phyloP scores from a whole-genome alignment of 179 eudicot genomes.

The Actinidia arguta region DNA sequence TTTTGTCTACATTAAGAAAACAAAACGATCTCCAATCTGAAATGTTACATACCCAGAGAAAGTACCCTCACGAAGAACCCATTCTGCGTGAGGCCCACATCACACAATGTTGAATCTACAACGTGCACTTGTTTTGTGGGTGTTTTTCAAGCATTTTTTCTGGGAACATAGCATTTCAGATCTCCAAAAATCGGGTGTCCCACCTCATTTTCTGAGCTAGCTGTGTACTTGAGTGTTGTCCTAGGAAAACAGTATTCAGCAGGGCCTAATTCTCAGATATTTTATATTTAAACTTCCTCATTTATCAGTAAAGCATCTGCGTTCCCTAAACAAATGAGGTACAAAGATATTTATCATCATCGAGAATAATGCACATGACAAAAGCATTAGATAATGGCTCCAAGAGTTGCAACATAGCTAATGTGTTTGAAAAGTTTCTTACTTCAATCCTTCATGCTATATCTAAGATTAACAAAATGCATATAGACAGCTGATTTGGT shows the following conservation, averaged over 20 bases:
- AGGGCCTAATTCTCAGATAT: no score
- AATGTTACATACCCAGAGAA: no score
- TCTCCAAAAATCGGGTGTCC: conserved; percentile 4
- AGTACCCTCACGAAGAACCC: no score
- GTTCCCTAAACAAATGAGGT: background rate
- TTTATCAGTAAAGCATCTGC: background rate
- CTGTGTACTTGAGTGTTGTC: background rate
- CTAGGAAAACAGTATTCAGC: background rate
- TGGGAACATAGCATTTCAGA: no score
- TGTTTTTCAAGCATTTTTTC: no score
- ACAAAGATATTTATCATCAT: background rate
- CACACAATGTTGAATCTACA: no score
- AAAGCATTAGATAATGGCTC: background rate
- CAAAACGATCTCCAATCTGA: background rate
- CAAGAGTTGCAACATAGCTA: background rate
- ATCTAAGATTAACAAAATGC: background rate
- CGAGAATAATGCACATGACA: background rate
- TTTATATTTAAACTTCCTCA: background rate
- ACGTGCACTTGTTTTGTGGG: no score
- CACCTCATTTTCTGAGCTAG: background rate
- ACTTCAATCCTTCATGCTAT: background rate
- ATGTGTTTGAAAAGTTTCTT: background rate
- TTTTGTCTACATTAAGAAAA: background rate
- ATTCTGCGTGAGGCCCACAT: no score
- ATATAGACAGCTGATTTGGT: background rate